phyloP scores from a whole-genome alignment of 2,329 filamentous ascomycete genomes.

The Cercospora beticola region DNA sequence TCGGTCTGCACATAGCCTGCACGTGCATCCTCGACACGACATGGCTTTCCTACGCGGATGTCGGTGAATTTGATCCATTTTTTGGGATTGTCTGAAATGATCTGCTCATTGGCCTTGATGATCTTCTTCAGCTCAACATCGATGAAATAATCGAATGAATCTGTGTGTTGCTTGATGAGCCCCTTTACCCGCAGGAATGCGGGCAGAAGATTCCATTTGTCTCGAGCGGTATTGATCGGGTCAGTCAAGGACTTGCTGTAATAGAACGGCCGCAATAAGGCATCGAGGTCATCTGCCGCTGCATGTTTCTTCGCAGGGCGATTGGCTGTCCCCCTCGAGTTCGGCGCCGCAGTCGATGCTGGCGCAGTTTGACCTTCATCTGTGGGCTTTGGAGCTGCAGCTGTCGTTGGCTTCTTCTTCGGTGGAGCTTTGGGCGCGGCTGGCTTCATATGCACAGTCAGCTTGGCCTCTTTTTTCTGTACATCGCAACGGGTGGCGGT shows the following conservation, averaged over 20 bases:
- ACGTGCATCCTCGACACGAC: conserved; percentile 72
- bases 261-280: conserved; percentile 68
- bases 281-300: conserved; percentile 49
- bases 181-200: conserved; percentile 99
- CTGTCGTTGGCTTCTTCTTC: conserved; percentile 19
- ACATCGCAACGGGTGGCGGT: conserved; percentile 10
- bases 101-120: conserved; percentile 81
- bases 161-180: conserved; percentile 94
- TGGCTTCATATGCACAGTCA: conserved; percentile 19
- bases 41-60: conserved; percentile 81
- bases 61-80: conserved; percentile 74
- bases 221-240: conserved; percentile 68
- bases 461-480: conserved; percentile 14
- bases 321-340: conserved; percentile 6
- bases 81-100: conserved; percentile 87
- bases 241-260: conserved; percentile 66
- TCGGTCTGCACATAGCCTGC: conserved; percentile 64
- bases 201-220: conserved; percentile 96
- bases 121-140: conserved; percentile 97
- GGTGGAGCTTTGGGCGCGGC: conserved; percentile 22
- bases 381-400: conserved; percentile 11
- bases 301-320: conserved; percentile 26
- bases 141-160: conserved; percentile 98
- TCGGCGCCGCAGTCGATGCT: background rate
- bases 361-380: background rate